Evolutionary conservation across 2,329 filamentous ascomycete species (phyloP).

Genomic region (Ascocoryne sarcoides): DNA sequence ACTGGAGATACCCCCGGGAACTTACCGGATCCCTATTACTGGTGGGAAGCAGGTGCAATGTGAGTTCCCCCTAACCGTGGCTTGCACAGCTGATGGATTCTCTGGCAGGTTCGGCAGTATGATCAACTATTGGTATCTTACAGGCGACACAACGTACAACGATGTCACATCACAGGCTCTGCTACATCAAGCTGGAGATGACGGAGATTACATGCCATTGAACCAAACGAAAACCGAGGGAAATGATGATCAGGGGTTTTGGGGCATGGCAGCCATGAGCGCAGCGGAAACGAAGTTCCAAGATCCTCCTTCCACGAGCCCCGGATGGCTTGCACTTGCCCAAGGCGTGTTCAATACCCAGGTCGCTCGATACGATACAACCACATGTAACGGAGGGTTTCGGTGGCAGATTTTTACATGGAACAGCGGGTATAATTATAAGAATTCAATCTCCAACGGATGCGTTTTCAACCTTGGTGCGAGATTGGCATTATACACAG

Average conservation of each 20-base stretch:
- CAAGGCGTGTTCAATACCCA: slow-evolving; percentile 77
- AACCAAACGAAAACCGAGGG: slow-evolving; percentile 54
- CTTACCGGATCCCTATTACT: slow-evolving; percentile 45
- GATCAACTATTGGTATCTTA: slow-evolving; percentile 80
- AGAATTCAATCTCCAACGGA: slow-evolving; percentile 54
- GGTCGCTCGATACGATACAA: slow-evolving; percentile 59
- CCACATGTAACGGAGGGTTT: slow-evolving; percentile 61
- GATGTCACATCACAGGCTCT: slow-evolving; percentile 51
- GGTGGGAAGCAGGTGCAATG: slow-evolving; percentile 62
- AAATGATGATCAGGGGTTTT: slow-evolving; percentile 68
- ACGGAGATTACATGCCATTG: slow-evolving; percentile 67
- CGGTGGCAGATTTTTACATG: slow-evolving; percentile 80
- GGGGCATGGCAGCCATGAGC: slow-evolving; percentile 61
- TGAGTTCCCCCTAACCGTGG: slow-evolving; percentile 12
- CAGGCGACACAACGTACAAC: slow-evolving; percentile 64
- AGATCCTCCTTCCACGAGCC: slow-evolving; percentile 44
- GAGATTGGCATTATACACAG: slow-evolving; percentile 65
- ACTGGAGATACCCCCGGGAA: slow-evolving; percentile 42
- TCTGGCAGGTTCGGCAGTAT: slow-evolving; percentile 52
- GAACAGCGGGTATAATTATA: slow-evolving; percentile 75
- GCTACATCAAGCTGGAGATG: slow-evolving; percentile 61
- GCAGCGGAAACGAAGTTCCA: slow-evolving; percentile 59
- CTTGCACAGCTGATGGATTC: neutral
- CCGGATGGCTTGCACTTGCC: slow-evolving; percentile 61
- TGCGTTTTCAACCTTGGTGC: slow-evolving; percentile 55